phyloP scores from a whole-genome alignment of 768 basidiomycete species.

The Chalciporus pseudorubinellus region DNA sequence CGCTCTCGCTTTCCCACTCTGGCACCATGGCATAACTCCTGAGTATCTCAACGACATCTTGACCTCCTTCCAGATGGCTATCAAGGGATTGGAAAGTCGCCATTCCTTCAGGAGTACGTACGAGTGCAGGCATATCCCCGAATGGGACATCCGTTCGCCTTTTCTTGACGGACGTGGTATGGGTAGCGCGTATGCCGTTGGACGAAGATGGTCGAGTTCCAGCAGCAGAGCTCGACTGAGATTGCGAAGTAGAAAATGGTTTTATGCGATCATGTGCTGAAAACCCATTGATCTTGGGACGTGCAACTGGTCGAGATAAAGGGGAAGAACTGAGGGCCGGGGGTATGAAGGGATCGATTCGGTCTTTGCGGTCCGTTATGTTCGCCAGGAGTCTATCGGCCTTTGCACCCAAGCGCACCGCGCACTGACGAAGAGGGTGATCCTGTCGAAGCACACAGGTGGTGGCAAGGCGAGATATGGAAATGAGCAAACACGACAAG shows the following conservation, averaged over 20 bases:
- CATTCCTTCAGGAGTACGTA: constrained; percentile 78
- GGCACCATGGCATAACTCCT: constrained; percentile 14
- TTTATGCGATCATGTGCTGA: constrained; percentile 23
- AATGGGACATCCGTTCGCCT: constrained; percentile 48
- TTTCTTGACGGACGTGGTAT: constrained; percentile 12
- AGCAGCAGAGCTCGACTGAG: constrained; percentile 1
- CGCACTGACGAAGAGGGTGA: constrained; percentile 85
- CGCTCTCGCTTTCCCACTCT: constrained; percentile 38
- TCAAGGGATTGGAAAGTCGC: constrained; percentile 60
- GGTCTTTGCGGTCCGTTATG: constrained; percentile 86
- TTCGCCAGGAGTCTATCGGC: constrained; percentile 84
- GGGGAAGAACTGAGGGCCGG: constrained; percentile 36
- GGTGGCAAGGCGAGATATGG: neutral
- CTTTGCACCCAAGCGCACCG: constrained; percentile 76
- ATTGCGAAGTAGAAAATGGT: constrained; percentile 23
- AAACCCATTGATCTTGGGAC: constrained; percentile 46
- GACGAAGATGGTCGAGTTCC: constrained; percentile 8
- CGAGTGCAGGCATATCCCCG: constrained; percentile 62
- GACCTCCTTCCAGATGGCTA: constrained; percentile 39
- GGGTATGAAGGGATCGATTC: constrained; percentile 68
- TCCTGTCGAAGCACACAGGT: constrained; percentile 43
- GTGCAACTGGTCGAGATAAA: constrained; percentile 29
- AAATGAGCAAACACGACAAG: neutral
- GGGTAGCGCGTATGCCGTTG: constrained; percentile 19
- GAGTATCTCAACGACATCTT: constrained; percentile 19